These are phyloP conservation scores for Boletus fagicola DNA, from an alignment of 768 basidiomycete species.

Conservation along the genomic window DNA sequence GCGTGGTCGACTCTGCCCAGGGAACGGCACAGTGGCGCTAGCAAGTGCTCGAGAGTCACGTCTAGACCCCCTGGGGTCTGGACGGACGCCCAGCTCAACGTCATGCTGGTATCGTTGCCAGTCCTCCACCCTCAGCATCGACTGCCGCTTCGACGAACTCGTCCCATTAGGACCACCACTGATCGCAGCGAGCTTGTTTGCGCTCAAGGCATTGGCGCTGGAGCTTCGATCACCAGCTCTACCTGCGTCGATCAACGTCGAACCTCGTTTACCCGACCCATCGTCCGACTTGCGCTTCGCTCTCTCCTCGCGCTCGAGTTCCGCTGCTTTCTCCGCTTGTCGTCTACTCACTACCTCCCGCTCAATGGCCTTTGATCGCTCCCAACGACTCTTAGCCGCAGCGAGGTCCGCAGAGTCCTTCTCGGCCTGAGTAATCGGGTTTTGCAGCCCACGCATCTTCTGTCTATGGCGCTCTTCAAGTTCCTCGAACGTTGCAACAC, in stretches of 20 bases:
- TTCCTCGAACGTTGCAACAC: constrained; percentile 83
- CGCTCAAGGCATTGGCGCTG: constrained; percentile 42
- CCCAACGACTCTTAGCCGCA: constrained; percentile 81
- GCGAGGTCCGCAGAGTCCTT: constrained; percentile 73
- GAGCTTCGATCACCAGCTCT: constrained; percentile 39
- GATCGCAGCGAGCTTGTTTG: constrained; percentile 53
- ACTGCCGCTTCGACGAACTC: constrained; percentile 59
- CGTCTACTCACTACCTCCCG: constrained; percentile 69
- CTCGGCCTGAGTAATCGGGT: constrained; percentile 77
- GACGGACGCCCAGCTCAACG: constrained; percentile 32
- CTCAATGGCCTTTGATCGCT: constrained; percentile 69
- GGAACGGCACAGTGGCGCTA: constrained; percentile 33
- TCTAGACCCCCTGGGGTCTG: constrained; percentile 20
- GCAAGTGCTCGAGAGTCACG: constrained; percentile 24
- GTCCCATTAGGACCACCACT: constrained; percentile 29
- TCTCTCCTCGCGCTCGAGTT: constrained; percentile 50
- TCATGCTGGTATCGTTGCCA: constrained; percentile 77
- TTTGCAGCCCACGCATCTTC: constrained; percentile 80
- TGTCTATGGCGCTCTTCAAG: constrained; percentile 81
- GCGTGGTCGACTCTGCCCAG: constrained; percentile 27
- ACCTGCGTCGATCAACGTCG: constrained; percentile 32
- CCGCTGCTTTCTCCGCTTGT: constrained; percentile 66
- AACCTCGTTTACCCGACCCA: constrained; percentile 37
- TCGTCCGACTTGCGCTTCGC: constrained; percentile 44
- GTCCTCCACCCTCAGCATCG: constrained; percentile 79